phyloP scores from a whole-genome alignment of 108 stramenopile genomes.

The Schizochytrium sp. region DNA sequence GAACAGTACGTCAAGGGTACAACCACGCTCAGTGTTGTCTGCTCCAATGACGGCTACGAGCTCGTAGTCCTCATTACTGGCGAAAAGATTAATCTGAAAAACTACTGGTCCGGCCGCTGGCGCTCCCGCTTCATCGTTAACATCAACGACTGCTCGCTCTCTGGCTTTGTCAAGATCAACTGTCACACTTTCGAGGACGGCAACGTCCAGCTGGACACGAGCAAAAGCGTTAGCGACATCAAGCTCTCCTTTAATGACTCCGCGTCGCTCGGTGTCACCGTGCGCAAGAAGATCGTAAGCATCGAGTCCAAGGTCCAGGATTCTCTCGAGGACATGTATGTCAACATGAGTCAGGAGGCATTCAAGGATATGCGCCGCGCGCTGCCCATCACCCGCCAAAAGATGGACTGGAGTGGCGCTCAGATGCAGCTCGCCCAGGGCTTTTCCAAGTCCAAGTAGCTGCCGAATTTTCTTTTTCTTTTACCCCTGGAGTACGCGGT shows the following conservation, averaged over 20 bases:
- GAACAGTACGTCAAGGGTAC: background rate
- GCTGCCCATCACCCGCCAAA: slow-evolving; percentile 18
- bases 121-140: background rate
- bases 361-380: slow-evolving; percentile 19
- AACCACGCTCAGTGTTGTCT: background rate
- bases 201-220: slow-evolving; percentile 13
- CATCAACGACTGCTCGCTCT: background rate
- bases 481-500: too few relatives aligned
- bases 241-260: background rate
- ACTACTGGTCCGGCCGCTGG: slow-evolving; percentile 19
- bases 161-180: slow-evolving; percentile 8
- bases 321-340: slow-evolving; percentile 20
- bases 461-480: background rate
- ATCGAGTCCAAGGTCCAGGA: background rate
- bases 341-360: slow-evolving; percentile 19
- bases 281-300: background rate
- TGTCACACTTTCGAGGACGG: slow-evolving; percentile 14
- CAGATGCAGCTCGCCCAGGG: background rate
- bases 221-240: background rate
- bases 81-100: slow-evolving; percentile 13
- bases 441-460: background rate
- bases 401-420: slow-evolving; percentile 23
- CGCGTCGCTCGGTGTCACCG: background rate
- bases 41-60: background rate
- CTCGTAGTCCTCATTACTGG: slow-evolving; percentile 8